Conservation (phyloP, 2,329 filamentous ascomycete genomes). For the Cordyceps farinosa region DNA sequence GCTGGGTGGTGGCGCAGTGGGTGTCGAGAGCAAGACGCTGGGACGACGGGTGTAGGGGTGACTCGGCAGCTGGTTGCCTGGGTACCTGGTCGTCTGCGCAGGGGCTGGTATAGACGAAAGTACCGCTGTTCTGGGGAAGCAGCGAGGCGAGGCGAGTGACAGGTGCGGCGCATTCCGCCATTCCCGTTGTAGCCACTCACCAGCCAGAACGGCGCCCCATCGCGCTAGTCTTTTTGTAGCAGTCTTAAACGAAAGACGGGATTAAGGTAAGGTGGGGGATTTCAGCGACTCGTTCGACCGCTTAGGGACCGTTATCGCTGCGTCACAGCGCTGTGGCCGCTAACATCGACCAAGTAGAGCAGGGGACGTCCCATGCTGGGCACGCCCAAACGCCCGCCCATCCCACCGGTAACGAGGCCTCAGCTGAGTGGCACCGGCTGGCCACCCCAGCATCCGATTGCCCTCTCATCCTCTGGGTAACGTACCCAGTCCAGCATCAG, state of each 20-base stretch:
- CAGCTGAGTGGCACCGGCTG: conserved; percentile 13
- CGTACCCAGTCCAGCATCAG: conserved; percentile 5
- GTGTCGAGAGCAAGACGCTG: no score
- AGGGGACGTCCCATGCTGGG: no score
- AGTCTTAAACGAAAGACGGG: conserved; percentile 13
- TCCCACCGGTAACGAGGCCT: conserved; percentile 6
- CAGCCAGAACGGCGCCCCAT: neutral
- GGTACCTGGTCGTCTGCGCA: neutral
- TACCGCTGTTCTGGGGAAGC: neutral
- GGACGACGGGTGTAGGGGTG: no score
- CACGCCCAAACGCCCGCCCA: neutral
- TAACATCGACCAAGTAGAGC: no score
- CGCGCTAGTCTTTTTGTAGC: neutral
- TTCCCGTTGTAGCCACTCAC: conserved; percentile 7
- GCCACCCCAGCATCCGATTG: conserved; percentile 1
- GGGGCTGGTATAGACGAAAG: neutral
- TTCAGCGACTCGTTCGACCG: neutral
- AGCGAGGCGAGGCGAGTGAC: conserved; percentile 7
- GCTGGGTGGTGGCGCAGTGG: no score
- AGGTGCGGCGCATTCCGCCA: conserved; percentile 17
- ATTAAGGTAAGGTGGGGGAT: neutral
- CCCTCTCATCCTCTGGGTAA: conserved; percentile 7
- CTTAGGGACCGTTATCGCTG: neutral
- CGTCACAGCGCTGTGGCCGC: no score
- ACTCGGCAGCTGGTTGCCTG: no score